Evolutionary conservation across 495 filamentous ascomycete genomes (phyloP).

Genomic region (Penicillium malachiteum): DNA sequence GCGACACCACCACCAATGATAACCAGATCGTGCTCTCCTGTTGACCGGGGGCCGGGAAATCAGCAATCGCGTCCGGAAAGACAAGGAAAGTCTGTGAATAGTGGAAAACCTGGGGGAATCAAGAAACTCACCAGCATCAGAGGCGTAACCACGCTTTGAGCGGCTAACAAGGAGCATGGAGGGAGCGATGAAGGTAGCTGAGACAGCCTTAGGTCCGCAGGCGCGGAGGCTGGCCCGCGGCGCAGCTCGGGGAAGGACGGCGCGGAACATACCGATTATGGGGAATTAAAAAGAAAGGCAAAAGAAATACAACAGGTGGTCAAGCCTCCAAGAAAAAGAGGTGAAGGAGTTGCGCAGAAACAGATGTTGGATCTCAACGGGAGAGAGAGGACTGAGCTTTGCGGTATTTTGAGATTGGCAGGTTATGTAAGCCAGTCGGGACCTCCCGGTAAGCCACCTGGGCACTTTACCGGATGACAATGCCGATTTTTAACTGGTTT

Average conservation of each 20-base stretch:
- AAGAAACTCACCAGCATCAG: conserved; percentile 67
- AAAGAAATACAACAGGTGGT: conserved; percentile 18
- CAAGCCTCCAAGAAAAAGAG: conserved; percentile 34
- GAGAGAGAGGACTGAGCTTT: conserved; percentile 34
- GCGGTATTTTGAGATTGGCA: conserved; percentile 28
- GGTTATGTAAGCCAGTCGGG: conserved; percentile 28
- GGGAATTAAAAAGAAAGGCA: conserved; percentile 23
- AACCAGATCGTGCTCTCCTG: conserved; percentile 87
- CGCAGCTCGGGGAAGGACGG: conserved; percentile 64
- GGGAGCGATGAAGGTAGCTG: conserved; percentile 58
- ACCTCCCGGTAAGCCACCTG: conserved; percentile 20
- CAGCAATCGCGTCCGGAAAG: conserved; percentile 26
- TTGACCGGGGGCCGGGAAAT: conserved; percentile 23
- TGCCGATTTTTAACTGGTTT: conserved; percentile 7
- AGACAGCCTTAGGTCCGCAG: conserved; percentile 41
- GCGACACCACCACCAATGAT: conserved; percentile 97
- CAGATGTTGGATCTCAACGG: conserved; percentile 23
- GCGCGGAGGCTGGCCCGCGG: conserved; percentile 62
- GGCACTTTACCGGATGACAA: conserved; percentile 13
- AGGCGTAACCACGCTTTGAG: conserved; percentile 72
- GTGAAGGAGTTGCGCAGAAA: conserved; percentile 20
- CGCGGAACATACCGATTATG: conserved; percentile 65
- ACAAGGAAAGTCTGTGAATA: conserved; percentile 4
- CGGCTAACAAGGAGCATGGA: conserved; percentile 55
- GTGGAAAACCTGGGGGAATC: neutral